Evolutionary conservation across 73 alveolate species (phyloP).

Genomic region (Tetrahymena malaccensis): DNA sequence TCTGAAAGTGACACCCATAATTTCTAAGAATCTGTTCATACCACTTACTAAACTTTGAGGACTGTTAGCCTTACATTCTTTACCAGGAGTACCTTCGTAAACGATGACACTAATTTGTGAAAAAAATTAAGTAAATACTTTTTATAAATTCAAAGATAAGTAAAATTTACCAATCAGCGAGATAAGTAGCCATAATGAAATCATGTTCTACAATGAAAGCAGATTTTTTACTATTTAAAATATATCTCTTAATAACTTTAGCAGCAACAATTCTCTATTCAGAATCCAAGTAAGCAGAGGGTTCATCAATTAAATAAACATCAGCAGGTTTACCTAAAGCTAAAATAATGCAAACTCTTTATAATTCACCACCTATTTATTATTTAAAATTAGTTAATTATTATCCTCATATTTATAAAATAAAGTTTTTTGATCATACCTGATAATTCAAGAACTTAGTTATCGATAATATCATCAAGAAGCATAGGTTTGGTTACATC

Average conservation of each 20-base stretch:
- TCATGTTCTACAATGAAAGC: constrained; percentile 98
- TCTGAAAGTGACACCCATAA: constrained; percentile 92
- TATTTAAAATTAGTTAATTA: too few relatives aligned
- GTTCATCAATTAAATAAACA: constrained; percentile 96
- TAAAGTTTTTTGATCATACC: neutral
- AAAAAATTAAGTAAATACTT: constrained; percentile 16
- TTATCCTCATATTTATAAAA: too few relatives aligned
- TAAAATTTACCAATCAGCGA: constrained; percentile 86
- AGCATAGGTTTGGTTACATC: constrained; percentile 95
- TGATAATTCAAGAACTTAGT: constrained; percentile 33
- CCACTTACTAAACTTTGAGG: constrained; percentile 94
- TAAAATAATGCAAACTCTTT: constrained; percentile 92
- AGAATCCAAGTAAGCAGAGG: constrained; percentile 97
- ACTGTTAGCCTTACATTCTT: constrained; percentile 70
- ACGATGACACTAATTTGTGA: constrained; percentile 82
- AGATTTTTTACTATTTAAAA: constrained; percentile 76
- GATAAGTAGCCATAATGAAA: constrained; percentile 98
- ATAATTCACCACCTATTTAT: constrained; percentile 98
- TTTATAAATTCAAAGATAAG: constrained; percentile 35
- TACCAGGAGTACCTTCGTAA: constrained; percentile 88
- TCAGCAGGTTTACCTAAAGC: constrained; percentile 96
- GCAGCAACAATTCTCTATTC: constrained; percentile 96
- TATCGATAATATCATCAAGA: constrained; percentile 82
- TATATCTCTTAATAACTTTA: constrained; percentile 91
- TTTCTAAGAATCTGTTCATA: constrained; percentile 93